Conservation (phyloP, 2,329 filamentous ascomycete genomes). For the Epicoccum nigrum region DNA sequence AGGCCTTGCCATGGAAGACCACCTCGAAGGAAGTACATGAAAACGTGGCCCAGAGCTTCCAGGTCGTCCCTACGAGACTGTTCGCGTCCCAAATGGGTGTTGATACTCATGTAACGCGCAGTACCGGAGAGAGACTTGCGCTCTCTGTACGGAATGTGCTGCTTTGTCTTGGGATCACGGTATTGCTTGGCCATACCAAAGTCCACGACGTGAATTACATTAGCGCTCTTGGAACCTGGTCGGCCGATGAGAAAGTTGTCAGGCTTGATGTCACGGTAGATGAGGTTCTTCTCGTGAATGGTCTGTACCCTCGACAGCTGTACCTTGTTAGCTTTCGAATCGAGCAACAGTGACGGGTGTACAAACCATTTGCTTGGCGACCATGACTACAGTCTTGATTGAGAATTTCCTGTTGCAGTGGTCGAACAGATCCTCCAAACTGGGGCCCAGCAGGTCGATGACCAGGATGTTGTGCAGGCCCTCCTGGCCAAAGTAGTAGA, state of each 20-base stretch:
- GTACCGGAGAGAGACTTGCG: conserved; percentile 96
- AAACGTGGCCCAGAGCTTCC: conserved; percentile 77
- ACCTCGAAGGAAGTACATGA: conserved; percentile 72
- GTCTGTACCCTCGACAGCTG: conserved; percentile 88
- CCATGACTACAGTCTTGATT: conserved; percentile 98
- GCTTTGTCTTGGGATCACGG: conserved; percentile 97
- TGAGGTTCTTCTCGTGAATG: conserved; percentile 98
- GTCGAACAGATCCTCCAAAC: conserved; percentile 95
- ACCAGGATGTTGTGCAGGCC: conserved; percentile 98
- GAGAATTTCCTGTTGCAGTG: conserved; percentile 94
- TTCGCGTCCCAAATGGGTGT: conserved; percentile 94
- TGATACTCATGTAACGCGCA: conserved; percentile 99
- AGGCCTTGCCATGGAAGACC: conserved; percentile 72
- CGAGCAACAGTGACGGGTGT: not conserved
- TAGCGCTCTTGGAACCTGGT: conserved; percentile 89
- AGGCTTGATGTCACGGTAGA: conserved; percentile 98
- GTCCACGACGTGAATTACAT: conserved; percentile 97
- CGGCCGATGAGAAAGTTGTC: conserved; percentile 98
- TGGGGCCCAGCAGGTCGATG: conserved; percentile 93
- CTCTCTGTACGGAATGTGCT: conserved; percentile 97
- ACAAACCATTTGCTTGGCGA: conserved; percentile 94
- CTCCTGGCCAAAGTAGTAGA: conserved; percentile 99
- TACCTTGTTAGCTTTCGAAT: conserved; percentile 15
- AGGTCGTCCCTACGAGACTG: conserved; percentile 96
- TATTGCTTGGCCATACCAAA: conserved; percentile 99